Evolutionary conservation across 768 basidiomycete genomes (phyloP), one percentile per base, ranked within the genome.

Genomic region (Hemileccinum impolitum): DNA sequence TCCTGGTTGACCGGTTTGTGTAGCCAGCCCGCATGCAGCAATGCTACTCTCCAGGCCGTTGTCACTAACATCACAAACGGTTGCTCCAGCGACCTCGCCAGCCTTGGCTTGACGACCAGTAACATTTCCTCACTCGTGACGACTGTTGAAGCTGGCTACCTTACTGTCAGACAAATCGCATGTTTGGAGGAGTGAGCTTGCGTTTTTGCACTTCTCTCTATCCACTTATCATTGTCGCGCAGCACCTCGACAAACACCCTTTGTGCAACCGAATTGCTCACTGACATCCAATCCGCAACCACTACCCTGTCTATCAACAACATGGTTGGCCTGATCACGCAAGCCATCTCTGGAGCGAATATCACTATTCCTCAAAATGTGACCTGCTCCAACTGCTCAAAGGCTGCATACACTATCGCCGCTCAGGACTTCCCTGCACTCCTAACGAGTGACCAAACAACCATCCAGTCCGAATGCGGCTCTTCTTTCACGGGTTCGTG

Each of bases 111-210:
- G 28, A 2, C 43, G 1, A 51, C 54, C 11, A 47, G 25, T 31
- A 23, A 55, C 37, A n/a, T 59, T 7, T 43, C 60, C 18, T 23
- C 63, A 3, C 42, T 74, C 18, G 70, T 71, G 3, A 34, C 70
- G 4, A 36, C 70, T 17, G 75, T 86, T 17, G 72, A 87, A 59
- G 55, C 60, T 38, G 73, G 62, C 28, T 90, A 86, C 62, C 83
- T 86, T 2, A 70, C 75, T 2, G 71, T 72, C 4, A 74, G 85
- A 45, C 63, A 83, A 53, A 59, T 83, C 8, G 62, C 68, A 10
- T 91, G 88, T 62, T 67, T 89, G 58, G 75, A 81, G 50, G 77
- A 87, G 87, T 89, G 60, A 53, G 82, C 75, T 12, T 21, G 19
- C 19, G 5, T 39, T 40, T 40, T 17, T 14, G 5, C 15, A 2